Base-by-base conservation (phyloP, 495 filamentous ascomycete species). In the Aspergillus nidulans region DNA sequence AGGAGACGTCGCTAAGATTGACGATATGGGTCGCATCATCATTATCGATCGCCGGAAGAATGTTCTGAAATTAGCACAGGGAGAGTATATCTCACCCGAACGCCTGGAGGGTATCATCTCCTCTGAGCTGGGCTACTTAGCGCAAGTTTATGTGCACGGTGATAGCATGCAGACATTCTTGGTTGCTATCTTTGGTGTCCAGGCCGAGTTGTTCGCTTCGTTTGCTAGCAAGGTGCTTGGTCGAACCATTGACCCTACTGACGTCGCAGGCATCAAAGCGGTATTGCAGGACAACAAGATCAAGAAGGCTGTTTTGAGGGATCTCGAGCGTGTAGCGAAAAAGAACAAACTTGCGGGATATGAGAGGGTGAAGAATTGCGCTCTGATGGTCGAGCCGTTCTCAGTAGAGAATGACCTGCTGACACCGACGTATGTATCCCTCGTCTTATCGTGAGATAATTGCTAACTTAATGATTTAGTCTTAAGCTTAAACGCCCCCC, bases 11-110 rank as follows among this genome's bases (percentile, higher is more conserved):
- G 87, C 82, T 63, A 79, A 81, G 16, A 75, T 98, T 24, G 94
- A 98, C 67, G 82, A 83, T 48, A 70, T 87, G 63, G 94, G 94
- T 53, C 89, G 95, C 52, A 88, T 97, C 75, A 84, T 82, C 61
- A 92, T 98, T 70, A 86, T 98, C 62, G 94, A 98, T 72, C 91
- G 94, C 58, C 86, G 91, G 63, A 98, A 98, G 86, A 97, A 98
- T 71, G 89, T 97, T 15, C 85, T 98, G 65, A 98, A 98, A 81
- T 82, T 98, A 40, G 88, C 94, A 0, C 94, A 98, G 69, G 94
- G 94, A 68, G 94, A 98, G 76, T 98, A 98, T 69, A 89, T 98
- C 61, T 97, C 91, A 25, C 94, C 94, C 21, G 94, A 98, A 75
- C 89, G 92, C 26, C 86, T 98, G 63, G 94, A 98, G 78, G 96